Evolutionary conservation across 2,329 filamentous ascomycete species (phyloP), one percentile per base, ranked within the genome.

Genomic region (Fusarium luffae): DNA sequence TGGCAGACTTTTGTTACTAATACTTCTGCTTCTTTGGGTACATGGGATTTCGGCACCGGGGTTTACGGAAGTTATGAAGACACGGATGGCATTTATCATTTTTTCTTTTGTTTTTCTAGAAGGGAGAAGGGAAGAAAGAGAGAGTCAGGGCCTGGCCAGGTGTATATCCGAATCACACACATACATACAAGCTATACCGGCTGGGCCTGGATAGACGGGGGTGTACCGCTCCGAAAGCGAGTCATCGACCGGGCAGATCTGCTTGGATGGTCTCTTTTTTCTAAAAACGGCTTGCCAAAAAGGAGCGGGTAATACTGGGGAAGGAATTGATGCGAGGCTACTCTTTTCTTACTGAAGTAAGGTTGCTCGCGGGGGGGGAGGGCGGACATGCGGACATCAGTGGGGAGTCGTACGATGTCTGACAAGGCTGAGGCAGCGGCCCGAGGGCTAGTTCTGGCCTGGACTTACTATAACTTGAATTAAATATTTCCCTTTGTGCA

Each of bases 41-140:
- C 60, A 64, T 62, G 69, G 74, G 70, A 62, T 69, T 71, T 58
- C 66, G 70, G 74, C 59, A 68, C 66, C 67, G 63, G 68, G 72
- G 61, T 66, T 75, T 68, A 75, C 66, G 73, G 73, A 73, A 50
- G 68, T 73, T 74, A 75, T 74, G 73, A 75, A 75, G 72, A 75
- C 69, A 75, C 69, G 73, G 73, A 74, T 72, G 73, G 73, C 65
- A 74, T 75, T 70, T 71, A 65, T 62, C 66, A 59, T 63, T 72
- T 70, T 65, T 54, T 59, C 55, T 67, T 57, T 54, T 59, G 42
- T 66, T 34, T 64, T 63, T 40, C 41, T 65, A 68, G 60, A 59
- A 51, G 54, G 51, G 54, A 48, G 48, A 48, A 41, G 23, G 32
- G 32, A 30, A 30, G 28, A 13, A 51, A 19, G 49, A 51, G 30